Percentiles rank a stretch among this genome's conserved stretches.
Evolutionary conservation across 2,329 filamentous ascomycete species (phyloP).

Genomic region (Talaromyces rugulosus): DNA sequence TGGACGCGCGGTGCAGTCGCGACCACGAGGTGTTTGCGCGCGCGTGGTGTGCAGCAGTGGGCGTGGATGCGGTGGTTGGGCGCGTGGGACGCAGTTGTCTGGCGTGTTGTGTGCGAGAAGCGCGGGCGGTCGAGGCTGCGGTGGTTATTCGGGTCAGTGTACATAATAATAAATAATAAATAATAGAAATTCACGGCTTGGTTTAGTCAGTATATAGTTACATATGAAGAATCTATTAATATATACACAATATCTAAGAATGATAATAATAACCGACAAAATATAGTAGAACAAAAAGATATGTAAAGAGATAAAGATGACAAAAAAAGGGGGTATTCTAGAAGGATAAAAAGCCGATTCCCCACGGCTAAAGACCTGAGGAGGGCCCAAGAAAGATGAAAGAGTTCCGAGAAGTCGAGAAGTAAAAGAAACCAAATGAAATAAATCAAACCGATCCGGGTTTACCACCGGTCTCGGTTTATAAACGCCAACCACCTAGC

Average conservation of each 20-base stretch:
- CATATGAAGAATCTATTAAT: neutral
- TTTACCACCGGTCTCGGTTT: neutral
- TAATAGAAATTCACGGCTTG: no score
- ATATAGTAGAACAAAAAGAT: neutral
- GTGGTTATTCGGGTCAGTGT: constrained; percentile 34
- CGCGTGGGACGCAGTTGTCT: constrained; percentile 36
- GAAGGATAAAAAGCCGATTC: neutral
- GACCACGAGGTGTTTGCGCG: constrained; percentile 39
- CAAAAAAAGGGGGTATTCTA: neutral
- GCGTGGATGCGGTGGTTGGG: constrained; percentile 38
- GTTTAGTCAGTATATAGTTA: neutral
- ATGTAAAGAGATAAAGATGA: neutral
- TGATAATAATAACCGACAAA: neutral
- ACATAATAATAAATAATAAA: no score
- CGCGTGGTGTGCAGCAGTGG: constrained; percentile 43
- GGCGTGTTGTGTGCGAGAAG: constrained; percentile 41
- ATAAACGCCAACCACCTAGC: neutral
- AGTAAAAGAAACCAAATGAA: neutral
- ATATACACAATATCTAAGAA: neutral
- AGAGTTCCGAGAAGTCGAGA: neutral
- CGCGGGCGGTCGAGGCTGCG: constrained; percentile 34
- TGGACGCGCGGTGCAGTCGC: constrained; percentile 32
- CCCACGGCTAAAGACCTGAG: neutral
- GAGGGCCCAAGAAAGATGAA: neutral
- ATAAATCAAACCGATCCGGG: neutral